These are phyloP conservation scores for Colletotrichum sp. DNA, from an alignment of 2,329 filamentous ascomycete species.

Conservation along the genomic window DNA sequence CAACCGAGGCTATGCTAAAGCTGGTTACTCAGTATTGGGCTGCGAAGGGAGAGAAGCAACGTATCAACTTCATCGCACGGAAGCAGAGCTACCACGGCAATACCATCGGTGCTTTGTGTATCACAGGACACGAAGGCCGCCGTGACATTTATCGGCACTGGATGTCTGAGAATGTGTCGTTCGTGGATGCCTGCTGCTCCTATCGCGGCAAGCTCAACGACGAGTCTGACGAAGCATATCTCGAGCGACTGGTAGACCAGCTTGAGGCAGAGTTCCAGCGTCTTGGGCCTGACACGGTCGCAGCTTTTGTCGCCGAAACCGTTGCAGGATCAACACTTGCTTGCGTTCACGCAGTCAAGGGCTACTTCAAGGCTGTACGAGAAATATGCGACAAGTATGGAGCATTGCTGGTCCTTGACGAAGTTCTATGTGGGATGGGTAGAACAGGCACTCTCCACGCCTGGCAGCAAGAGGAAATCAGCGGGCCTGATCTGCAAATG, in stretches of 20 bases:
- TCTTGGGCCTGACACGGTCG: background rate
- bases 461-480: background rate
- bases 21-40: background rate
- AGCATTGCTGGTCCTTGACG: background rate
- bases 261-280: background rate
- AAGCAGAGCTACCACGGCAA: background rate
- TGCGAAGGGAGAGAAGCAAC: background rate
- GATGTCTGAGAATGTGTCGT: background rate
- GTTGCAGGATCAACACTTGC: background rate
- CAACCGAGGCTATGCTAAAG: background rate
- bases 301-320: background rate
- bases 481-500: background rate
- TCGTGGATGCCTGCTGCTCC: background rate
- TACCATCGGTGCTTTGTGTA: fast-evolving
- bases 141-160: background rate
- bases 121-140: background rate
- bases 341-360: background rate
- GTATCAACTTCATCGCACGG: background rate
- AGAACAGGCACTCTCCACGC: background rate
- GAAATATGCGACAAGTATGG: background rate
- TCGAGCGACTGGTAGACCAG: background rate
- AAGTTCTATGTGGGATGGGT: background rate
- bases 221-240: background rate
- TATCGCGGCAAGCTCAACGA: background rate
- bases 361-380: background rate